phyloP scores from a whole-genome alignment of 441 rosid species.

The Gossypium aridum region DNA sequence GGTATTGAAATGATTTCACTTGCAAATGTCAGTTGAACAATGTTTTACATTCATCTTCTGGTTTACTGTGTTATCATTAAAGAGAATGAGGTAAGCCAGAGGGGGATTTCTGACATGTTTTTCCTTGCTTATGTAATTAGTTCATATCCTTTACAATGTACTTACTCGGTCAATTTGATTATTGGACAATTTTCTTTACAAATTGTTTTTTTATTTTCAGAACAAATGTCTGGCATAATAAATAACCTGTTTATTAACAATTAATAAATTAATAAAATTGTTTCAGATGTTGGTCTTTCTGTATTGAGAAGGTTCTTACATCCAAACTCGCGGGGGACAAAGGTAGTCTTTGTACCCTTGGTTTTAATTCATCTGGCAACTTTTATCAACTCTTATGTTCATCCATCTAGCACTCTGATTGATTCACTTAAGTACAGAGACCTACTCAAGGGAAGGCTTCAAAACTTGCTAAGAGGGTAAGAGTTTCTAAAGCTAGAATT shows the following conservation, averaged over 20 bases:
- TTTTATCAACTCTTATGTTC: constrained; percentile 11
- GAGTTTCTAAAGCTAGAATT: constrained; percentile 8
- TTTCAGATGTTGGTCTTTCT: constrained; percentile 90
- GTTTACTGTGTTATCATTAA: neutral
- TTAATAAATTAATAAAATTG: constrained; percentile 13
- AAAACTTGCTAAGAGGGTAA: constrained; percentile 93
- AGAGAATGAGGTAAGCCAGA: neutral
- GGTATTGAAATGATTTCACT: neutral
- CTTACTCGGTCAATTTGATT: neutral
- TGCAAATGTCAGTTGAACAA: neutral
- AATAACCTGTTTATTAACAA: neutral
- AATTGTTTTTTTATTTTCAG: neutral
- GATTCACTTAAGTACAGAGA: constrained; percentile 67
- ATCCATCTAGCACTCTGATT: constrained; percentile 35
- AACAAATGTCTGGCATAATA: neutral
- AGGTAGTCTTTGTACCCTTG: constrained; percentile 45
- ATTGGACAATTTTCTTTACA: neutral
- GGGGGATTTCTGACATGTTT: neutral
- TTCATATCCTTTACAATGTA: neutral
- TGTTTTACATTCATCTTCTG: neutral
- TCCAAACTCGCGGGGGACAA: constrained; percentile 35
- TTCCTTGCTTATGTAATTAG: neutral
- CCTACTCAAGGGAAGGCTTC: constrained; percentile 67
- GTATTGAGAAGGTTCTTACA: constrained; percentile 74
- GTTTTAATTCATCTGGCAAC: neutral